phyloP scores from a whole-genome alignment of 1,284 basidiomycete species.

The Microbotryum saponariae region DNA sequence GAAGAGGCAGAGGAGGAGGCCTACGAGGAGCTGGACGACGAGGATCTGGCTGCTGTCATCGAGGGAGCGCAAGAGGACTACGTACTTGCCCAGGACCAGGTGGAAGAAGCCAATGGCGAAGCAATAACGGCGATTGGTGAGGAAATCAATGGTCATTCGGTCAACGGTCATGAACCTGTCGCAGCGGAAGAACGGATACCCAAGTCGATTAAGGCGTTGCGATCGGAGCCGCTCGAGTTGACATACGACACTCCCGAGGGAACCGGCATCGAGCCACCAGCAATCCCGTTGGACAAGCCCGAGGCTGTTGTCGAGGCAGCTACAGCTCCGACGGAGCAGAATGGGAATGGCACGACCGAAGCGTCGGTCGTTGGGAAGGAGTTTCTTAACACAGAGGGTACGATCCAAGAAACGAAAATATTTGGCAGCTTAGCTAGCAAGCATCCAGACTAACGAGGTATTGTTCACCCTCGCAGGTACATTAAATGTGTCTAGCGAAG shows the following conservation, averaged over 20 bases:
- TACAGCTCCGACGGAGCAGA: background rate
- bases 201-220: background rate
- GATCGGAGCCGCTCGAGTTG: background rate
- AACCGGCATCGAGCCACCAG: slow-evolving; percentile 1
- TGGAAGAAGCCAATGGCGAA: background rate
- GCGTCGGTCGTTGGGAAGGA: background rate
- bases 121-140: background rate
- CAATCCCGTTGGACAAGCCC: slow-evolving; percentile 3
- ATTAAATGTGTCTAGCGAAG: slow-evolving; percentile 5
- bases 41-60: slow-evolving; percentile 18
- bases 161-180: background rate
- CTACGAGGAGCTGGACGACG: slow-evolving; percentile 23
- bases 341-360: background rate
- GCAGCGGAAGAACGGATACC: background rate
- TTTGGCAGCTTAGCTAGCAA: background rate
- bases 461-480: background rate
- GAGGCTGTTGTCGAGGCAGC: background rate
- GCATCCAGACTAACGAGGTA: background rate
- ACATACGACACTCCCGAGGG: slow-evolving; percentile 6
- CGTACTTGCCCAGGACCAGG: slow-evolving; percentile 13
- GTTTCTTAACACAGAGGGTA: background rate
- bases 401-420: background rate
- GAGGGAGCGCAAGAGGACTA: slow-evolving; percentile 29
- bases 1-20: slow-evolving; percentile 26
- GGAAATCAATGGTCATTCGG: background rate